Conservation (phyloP, 2,329 filamentous ascomycete genomes). For the Colletotrichum endophyticum region DNA sequence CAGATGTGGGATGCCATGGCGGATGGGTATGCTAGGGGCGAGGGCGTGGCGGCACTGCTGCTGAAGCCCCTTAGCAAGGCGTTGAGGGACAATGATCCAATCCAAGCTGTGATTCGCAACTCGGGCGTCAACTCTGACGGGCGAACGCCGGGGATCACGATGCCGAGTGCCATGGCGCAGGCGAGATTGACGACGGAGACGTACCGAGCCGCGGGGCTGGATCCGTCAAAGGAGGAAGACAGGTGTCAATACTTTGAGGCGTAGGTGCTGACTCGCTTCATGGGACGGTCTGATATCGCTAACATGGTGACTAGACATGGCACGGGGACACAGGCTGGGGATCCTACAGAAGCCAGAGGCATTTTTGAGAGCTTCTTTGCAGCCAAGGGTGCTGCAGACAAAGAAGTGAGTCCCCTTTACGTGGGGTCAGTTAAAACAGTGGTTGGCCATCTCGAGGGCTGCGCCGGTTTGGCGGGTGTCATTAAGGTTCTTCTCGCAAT, state of each 20-base stretch:
- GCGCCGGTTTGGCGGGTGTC: slow-evolving; percentile 13
- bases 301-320: slow-evolving; percentile 30
- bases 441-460: slow-evolving; percentile 30
- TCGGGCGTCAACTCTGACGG: slow-evolving; percentile 47
- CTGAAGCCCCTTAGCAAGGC: slow-evolving; percentile 55
- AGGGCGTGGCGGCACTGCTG: slow-evolving; percentile 54
- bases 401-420: slow-evolving; percentile 20
- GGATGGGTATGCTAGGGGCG: slow-evolving; percentile 39
- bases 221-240: slow-evolving; percentile 31
- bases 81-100: slow-evolving; percentile 39
- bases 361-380: slow-evolving; percentile 28
- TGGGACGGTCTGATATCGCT: slow-evolving; percentile 1
- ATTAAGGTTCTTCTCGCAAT: slow-evolving; percentile 2
- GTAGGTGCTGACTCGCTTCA: slow-evolving; percentile 36
- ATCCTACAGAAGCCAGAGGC: slow-evolving; percentile 49
- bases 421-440: slow-evolving; percentile 29
- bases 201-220: slow-evolving; percentile 28
- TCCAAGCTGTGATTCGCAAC: slow-evolving; percentile 38
- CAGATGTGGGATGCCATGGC: slow-evolving; percentile 32
- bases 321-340: slow-evolving; percentile 51
- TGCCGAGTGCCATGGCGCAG: slow-evolving; percentile 37
- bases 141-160: slow-evolving; percentile 48
- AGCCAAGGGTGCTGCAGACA: not conserved
- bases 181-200: slow-evolving; percentile 31
- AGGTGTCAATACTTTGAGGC: slow-evolving; percentile 39